Conservation (phyloP, 2,329 filamentous ascomycete genomes). For the Fusarium coffeatum region DNA sequence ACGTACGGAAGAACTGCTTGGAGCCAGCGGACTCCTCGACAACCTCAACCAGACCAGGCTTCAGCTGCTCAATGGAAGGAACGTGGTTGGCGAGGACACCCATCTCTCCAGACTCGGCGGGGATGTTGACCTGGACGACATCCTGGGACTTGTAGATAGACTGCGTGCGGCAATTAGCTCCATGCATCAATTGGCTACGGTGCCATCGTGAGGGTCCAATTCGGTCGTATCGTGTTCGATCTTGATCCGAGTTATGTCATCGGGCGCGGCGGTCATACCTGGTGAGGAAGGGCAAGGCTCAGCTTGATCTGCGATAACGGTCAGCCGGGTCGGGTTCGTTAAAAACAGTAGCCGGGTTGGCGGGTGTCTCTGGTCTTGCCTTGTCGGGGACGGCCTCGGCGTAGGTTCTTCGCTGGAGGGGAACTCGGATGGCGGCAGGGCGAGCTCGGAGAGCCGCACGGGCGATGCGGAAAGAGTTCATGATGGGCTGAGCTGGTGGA, state of each 20-base stretch:
- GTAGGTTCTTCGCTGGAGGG: slow-evolving; percentile 88
- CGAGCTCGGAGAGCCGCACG: slow-evolving; percentile 88
- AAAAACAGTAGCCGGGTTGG: slow-evolving; percentile 39
- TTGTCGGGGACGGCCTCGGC: slow-evolving; percentile 89
- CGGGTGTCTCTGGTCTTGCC: slow-evolving; percentile 57
- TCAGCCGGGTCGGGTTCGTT: slow-evolving; percentile 42
- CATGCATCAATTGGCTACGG: slow-evolving; percentile 46
- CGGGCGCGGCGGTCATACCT: slow-evolving; percentile 73
- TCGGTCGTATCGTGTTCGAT: slow-evolving; percentile 44
- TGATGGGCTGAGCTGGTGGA: slow-evolving; percentile 69
- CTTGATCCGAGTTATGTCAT: slow-evolving; percentile 32
- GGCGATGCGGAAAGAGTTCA: slow-evolving; percentile 96
- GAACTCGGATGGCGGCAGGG: slow-evolving; percentile 79
- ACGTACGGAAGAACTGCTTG: slow-evolving; percentile 99
- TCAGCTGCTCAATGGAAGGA: slow-evolving; percentile 98
- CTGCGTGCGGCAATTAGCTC: slow-evolving; percentile 70
- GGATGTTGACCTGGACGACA: slow-evolving; percentile 96
- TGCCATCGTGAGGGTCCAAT: slow-evolving; percentile 43
- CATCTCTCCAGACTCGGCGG: slow-evolving; percentile 98
- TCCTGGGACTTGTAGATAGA: slow-evolving; percentile 75
- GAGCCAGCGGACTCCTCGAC: slow-evolving; percentile 87
- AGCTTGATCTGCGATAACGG: slow-evolving; percentile 80
- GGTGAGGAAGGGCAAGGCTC: slow-evolving; percentile 95
- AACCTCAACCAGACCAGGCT: slow-evolving; percentile 94
- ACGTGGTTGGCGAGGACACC: slow-evolving; percentile 99